phyloP scores from a whole-genome alignment of 345 rosid species.

The Cardamine occulta region DNA sequence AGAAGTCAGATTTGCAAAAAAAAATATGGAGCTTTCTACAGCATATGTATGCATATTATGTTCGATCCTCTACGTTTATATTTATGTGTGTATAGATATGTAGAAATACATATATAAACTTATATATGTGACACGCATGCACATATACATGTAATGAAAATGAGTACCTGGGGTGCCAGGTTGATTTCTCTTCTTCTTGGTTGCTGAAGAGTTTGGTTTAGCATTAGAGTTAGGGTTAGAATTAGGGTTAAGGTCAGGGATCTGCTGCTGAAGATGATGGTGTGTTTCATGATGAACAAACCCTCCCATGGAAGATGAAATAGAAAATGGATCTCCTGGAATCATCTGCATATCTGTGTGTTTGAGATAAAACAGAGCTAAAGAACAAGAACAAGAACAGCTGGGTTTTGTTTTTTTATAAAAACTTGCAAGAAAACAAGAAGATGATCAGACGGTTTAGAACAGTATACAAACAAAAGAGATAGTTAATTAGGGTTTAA shows the following conservation, averaged over 20 bases:
- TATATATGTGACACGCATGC: no score
- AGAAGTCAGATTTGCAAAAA: constrained; percentile 6
- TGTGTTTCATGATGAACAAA: constrained; percentile 56
- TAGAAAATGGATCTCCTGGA: constrained; percentile 68
- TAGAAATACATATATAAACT: not conserved
- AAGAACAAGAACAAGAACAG: constrained; percentile 45
- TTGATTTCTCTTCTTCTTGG: constrained; percentile 83
- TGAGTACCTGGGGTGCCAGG: constrained; percentile 92
- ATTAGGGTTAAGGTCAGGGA: constrained; percentile 52
- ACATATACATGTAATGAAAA: not conserved
- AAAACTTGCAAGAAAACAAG: constrained; percentile 47
- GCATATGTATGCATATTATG: constrained; percentile 1
- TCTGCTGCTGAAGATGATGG: constrained; percentile 44
- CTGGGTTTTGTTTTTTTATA: constrained; percentile 38
- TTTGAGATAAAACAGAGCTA: constrained; percentile 37
- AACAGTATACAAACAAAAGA: constrained; percentile 52
- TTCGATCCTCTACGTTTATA: not conserved
- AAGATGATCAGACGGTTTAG: constrained; percentile 47
- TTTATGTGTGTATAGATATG: not conserved
- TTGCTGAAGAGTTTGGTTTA: constrained; percentile 43
- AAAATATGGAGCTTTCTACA: not conserved
- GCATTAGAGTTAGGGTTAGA: constrained; percentile 51
- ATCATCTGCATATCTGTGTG: constrained; percentile 56
- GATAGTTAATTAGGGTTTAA: constrained; percentile 45
- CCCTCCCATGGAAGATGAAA: constrained; percentile 57